Base-by-base conservation (phyloP, 495 filamentous ascomycete genomes). In the Hypoxylon rickii region DNA sequence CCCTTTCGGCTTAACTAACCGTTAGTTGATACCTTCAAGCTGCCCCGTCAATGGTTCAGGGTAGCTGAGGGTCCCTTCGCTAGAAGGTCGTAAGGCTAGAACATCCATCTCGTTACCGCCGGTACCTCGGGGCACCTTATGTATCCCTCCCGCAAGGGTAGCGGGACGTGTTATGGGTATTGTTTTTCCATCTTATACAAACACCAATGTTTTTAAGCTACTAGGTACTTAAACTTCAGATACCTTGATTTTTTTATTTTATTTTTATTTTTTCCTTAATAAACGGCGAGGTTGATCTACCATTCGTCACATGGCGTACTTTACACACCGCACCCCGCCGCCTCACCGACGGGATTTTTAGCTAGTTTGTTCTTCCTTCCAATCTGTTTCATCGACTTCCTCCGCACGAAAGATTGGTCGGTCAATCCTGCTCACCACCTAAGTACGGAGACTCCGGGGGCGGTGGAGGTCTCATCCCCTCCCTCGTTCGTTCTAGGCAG, bases 1-100 rank as follows among this genome's bases (percentile, higher is more conserved):
- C 47, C 26, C 29, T 16, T 36, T 56, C 38, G 47, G 47, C 31
- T 55, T 49, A 11, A 57, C 53, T 57, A 62, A 44, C 47, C 43
- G 43, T 31, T 57, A 62, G 46, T 47, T 34, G 24, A 19, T 24
- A 18, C 5, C 7, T 44, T 26, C 20, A 32, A 13, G 44, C 42
- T 52, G 29, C 40, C 22, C 15, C 19, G 21, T 47, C 29, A 38
- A 38, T 38, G 55, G 44, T 32, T 44, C 37, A 48, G 47, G 19
- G 36, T 43, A 52, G 47, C 13, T 24, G 20, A 39, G 37, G 26
- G 46, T 16, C 18, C 22, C 31, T 29, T 36, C 32, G 41, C 47
- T 29, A 38, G 44, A 36, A 45, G 37, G 16, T 39, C 39, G 58
- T 48, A 34, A 37, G 41, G 36, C 52, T 51, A 62, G 24, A 56